Conservation (phyloP, 169 alveolate genomes). For the Babesia caballi region DNA sequence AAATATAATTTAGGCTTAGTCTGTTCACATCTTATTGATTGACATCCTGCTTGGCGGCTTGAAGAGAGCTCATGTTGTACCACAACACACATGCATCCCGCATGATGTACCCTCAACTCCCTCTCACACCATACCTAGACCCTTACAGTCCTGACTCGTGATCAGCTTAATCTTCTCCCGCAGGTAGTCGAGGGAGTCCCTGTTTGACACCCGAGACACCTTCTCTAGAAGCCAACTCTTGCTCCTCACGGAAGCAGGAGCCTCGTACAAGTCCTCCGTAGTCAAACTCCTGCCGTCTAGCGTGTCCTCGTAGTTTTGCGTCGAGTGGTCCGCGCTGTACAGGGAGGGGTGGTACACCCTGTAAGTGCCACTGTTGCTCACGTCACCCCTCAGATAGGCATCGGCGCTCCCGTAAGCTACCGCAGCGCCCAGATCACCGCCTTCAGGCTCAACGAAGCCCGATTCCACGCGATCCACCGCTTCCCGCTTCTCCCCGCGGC, state of each 20-base stretch:
- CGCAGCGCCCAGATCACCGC: neutral
- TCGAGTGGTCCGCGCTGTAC: slow-evolving; percentile 13
- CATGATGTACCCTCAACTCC: no score
- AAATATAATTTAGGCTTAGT: no score
- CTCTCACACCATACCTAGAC: neutral
- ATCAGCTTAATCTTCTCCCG: slow-evolving; percentile 54
- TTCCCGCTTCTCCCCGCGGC: neutral
- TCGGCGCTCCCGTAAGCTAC: neutral
- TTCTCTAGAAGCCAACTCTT: slow-evolving; percentile 55
- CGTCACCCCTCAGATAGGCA: neutral
- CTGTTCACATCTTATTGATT: no score
- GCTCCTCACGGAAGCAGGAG: neutral
- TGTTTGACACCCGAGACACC: slow-evolving; percentile 57
- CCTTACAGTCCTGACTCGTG: slow-evolving; percentile 6
- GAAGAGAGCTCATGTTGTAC: no score
- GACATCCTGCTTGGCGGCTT: no score
- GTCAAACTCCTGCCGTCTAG: neutral
- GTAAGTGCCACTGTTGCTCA: neutral
- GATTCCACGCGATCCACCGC: neutral
- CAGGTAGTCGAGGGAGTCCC: slow-evolving; percentile 48
- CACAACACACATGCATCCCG: no score
- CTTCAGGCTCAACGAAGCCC: neutral
- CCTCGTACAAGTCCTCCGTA: neutral
- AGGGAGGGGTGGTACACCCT: slow-evolving; percentile 13
- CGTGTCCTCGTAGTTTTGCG: slow-evolving; percentile 13